Conservation (phyloP, 495 filamentous ascomycete genomes). For the Cercophora scortea region DNA sequence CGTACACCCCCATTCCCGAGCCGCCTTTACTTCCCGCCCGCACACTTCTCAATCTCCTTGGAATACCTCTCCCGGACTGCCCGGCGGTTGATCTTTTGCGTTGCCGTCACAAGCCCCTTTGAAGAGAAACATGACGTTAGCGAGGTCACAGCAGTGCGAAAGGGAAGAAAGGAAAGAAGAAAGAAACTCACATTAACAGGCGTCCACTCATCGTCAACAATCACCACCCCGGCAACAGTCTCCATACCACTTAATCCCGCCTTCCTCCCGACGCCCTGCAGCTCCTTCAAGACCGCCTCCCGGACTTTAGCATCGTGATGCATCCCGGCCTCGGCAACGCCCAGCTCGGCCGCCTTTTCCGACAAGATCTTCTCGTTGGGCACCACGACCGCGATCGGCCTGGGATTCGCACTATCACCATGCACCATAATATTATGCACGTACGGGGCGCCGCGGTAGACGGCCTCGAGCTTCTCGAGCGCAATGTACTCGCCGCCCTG, state of each 20-base stretch:
- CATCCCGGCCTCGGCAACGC: conserved; percentile 39
- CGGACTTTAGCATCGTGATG: conserved; percentile 38
- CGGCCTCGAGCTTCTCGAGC: conserved; percentile 57
- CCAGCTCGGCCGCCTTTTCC: conserved; percentile 41
- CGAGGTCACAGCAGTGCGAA: not conserved
- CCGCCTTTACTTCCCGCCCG: conserved; percentile 11
- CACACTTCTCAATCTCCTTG: conserved; percentile 45
- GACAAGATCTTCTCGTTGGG: conserved; percentile 48
- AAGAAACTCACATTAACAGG: conserved; percentile 48
- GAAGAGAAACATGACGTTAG: not conserved
- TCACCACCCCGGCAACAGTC: conserved; percentile 51
- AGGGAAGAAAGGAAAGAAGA: not conserved
- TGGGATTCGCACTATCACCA: conserved; percentile 38
- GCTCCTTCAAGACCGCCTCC: conserved; percentile 45
- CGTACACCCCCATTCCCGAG: not conserved
- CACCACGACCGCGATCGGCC: conserved; percentile 51
- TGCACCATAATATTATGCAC: conserved; percentile 57
- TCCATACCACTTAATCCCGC: conserved; percentile 48
- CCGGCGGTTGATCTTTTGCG: conserved; percentile 55
- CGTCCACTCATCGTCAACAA: conserved; percentile 60
- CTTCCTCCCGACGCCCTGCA: conserved; percentile 41
- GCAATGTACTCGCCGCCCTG: conserved; percentile 60
- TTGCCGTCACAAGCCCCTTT: conserved; percentile 53
- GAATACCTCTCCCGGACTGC: conserved; percentile 45
- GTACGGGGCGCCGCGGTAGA: conserved; percentile 48